These are phyloP conservation scores for Litsea cubeba DNA, from an alignment of 164 flowering plant genomes.

Conservation along the genomic window DNA sequence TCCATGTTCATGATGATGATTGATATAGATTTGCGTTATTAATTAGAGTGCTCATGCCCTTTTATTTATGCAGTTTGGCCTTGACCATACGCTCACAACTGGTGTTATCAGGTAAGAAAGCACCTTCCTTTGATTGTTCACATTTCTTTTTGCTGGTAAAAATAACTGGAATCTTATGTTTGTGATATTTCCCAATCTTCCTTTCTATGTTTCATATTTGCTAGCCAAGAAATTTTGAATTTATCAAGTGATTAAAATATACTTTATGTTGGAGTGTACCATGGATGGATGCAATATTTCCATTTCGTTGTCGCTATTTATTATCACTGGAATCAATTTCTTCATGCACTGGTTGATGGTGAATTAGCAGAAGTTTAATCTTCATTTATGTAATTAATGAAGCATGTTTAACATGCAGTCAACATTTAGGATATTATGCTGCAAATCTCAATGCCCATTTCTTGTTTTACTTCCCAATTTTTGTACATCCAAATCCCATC, in stretches of 20 bases:
- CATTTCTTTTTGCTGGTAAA: neutral
- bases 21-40: neutral
- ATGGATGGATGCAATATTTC: no score
- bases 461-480: no score
- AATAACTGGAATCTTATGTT: neutral
- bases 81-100: constrained; percentile 96
- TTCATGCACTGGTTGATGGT: no score
- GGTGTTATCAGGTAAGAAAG: constrained; percentile 84
- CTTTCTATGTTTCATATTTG: neutral
- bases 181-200: neutral
- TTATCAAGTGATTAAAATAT: no score
- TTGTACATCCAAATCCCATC: no score
- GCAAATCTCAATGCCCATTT: no score
- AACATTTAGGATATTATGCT: neutral
- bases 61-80: constrained; percentile 72
- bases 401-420: neutral
- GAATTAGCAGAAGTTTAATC: neutral
- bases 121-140: neutral
- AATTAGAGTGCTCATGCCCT: neutral
- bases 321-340: no score
- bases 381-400: neutral
- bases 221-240: no score
- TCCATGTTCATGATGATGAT: neutral
- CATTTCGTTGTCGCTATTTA: no score
- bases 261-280: no score